phyloP scores from a whole-genome alignment of 1,284 basidiomycete species.

The Ustilago trichophora region DNA sequence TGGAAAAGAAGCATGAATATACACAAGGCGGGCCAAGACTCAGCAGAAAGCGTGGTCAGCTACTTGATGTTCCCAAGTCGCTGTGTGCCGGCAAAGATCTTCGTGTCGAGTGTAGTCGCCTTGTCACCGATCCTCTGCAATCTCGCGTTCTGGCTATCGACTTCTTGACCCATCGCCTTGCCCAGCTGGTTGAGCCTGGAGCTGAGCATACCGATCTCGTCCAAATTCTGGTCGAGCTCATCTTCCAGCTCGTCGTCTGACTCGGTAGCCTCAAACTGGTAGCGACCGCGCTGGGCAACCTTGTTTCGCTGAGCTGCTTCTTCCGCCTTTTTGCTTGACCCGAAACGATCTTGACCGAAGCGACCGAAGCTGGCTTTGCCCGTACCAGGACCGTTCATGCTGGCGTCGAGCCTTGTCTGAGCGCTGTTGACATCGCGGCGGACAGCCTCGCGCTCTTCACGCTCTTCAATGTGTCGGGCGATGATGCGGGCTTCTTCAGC shows the following conservation, averaged over 20 bases:
- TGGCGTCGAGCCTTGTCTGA: conserved; percentile 83
- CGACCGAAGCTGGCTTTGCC: conserved; percentile 47
- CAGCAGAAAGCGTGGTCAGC: too few relatives aligned
- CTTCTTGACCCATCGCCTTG: conserved; percentile 76
- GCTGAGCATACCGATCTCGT: conserved; percentile 84
- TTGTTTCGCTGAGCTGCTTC: conserved; percentile 36
- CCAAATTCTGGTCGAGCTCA: conserved; percentile 87
- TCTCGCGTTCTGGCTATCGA: conserved; percentile 61
- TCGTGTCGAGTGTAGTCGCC: conserved; percentile 59
- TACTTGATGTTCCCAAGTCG: conserved; percentile 59
- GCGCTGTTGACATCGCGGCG: conserved; percentile 78
- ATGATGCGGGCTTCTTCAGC: conserved; percentile 89
- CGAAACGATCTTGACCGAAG: conserved; percentile 57
- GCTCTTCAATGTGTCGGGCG: conserved; percentile 88
- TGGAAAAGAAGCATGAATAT: too few relatives aligned
- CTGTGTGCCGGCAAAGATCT: conserved; percentile 63
- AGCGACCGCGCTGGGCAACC: conserved; percentile 78
- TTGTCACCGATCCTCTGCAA: conserved; percentile 62
- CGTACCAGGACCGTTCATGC: conserved; percentile 68
- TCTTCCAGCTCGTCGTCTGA: conserved; percentile 89
- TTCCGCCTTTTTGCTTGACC: conserved; percentile 31
- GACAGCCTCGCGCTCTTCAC: conserved; percentile 73
- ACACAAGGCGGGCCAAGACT: too few relatives aligned
- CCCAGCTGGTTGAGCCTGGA: conserved; percentile 86
- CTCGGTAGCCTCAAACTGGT: conserved; percentile 91